These are phyloP conservation scores for Nymphaea thermarum DNA, from an alignment of 164 flowering plant species.

Conservation along the genomic window DNA sequence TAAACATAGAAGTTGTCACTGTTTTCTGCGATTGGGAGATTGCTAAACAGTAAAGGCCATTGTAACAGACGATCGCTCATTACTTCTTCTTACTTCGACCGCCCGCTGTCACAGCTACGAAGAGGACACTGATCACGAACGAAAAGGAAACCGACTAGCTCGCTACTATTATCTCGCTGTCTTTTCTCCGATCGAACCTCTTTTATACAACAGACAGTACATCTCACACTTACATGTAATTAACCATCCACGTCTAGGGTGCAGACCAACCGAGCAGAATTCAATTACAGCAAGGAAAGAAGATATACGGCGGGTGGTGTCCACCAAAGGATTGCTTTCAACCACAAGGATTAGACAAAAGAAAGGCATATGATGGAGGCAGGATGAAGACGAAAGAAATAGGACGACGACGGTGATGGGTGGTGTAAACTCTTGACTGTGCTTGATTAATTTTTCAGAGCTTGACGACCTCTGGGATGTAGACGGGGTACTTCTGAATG, in stretches of 20 bases:
- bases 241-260: background rate
- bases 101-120: background rate
- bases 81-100: no score
- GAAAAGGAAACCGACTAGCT: background rate
- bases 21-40: background rate
- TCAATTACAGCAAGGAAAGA: background rate
- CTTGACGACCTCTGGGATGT: constrained; percentile 8
- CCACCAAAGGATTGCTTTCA: background rate
- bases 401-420: no score
- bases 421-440: no score
- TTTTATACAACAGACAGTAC: background rate
- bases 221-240: background rate
- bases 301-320: background rate
- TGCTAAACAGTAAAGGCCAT: background rate
- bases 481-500: constrained; percentile 6
- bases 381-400: no score
- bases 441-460: background rate
- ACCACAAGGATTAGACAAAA: background rate
- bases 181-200: background rate
- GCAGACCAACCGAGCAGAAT: background rate
- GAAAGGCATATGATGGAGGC: background rate
- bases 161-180: no score
- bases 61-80: background rate
- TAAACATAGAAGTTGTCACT: background rate
- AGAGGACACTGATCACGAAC: background rate